Evolutionary conservation across 139 green algal species (phyloP).

Genomic region (Edaphochlamys debaryana): DNA sequence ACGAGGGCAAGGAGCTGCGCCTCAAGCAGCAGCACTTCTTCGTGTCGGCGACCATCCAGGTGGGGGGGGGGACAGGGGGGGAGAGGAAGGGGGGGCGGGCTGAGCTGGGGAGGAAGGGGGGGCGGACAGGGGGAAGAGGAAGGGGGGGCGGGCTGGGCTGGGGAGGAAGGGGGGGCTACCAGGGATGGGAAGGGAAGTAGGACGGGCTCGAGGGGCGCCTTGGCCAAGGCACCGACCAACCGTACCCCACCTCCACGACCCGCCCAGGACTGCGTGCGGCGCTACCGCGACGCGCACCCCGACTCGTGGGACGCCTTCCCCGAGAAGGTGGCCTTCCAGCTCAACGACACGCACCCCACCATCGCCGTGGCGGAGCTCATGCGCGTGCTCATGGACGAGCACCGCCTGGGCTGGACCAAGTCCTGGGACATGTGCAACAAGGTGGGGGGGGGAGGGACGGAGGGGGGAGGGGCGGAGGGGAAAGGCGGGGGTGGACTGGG

Average conservation of each 20-base stretch:
- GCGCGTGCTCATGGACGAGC: constrained; percentile 96
- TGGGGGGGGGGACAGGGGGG: background rate
- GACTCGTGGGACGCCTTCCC: constrained; percentile 77
- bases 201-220: too few species aligned
- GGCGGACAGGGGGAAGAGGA: too few species aligned
- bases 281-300: constrained; percentile 81
- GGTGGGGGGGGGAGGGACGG: constrained; percentile 41
- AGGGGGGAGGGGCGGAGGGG: background rate
- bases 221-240: too few species aligned
- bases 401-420: constrained; percentile 93
- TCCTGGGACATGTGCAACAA: constrained; percentile 88
- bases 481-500: too few species aligned
- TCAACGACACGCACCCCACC: constrained; percentile 99
- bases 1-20: constrained; percentile 97
- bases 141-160: too few species aligned
- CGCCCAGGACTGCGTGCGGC: constrained; percentile 86
- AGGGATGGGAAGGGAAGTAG: too few species aligned
- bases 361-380: constrained; percentile 97
- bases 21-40: constrained; percentile 99
- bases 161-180: too few species aligned
- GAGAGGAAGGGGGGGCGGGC: background rate
- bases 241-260: too few species aligned
- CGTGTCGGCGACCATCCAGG: constrained; percentile 94
- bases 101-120: too few species aligned
- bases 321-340: constrained; percentile 94